Percentiles rank a stretch among this genome's conserved stretches.
These are phyloP conservation scores for Aspergillus tamarii DNA, from an alignment of 2,329 filamentous ascomycete genomes.

Conservation along the genomic window DNA sequence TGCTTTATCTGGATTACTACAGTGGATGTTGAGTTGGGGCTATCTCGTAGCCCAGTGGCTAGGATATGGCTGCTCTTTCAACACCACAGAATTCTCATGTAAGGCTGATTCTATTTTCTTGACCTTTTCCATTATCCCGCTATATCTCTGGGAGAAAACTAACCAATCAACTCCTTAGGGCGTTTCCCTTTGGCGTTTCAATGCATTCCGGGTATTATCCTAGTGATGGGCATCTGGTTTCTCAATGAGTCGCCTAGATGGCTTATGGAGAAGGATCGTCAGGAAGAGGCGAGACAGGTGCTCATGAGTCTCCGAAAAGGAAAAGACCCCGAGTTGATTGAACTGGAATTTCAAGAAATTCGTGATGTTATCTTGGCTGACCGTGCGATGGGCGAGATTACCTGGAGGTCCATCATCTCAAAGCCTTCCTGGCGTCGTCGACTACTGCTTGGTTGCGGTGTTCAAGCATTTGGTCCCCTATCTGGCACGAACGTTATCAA, in stretches of 20 bases:
- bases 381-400: constrained; percentile 36
- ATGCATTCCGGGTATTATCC: constrained; percentile 40
- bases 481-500: constrained; percentile 54
- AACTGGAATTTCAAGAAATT: constrained; percentile 47
- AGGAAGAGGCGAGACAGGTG: constrained; percentile 24
- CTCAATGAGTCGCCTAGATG: constrained; percentile 34
- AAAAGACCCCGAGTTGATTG: constrained; percentile 30
- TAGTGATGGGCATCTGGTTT: constrained; percentile 34
- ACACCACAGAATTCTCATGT: constrained; percentile 17
- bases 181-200: constrained; percentile 49
- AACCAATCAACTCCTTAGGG: constrained; percentile 15
- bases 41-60: constrained; percentile 45
- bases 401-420: constrained; percentile 44
- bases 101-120: background rate
- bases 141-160: background rate
- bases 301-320: constrained; percentile 23
- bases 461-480: constrained; percentile 52
- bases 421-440: constrained; percentile 50
- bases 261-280: constrained; percentile 30
- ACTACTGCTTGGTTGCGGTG: constrained; percentile 49
- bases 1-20: constrained; percentile 32
- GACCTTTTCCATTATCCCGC: background rate
- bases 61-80: constrained; percentile 39
- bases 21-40: constrained; percentile 44
- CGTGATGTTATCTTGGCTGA: constrained; percentile 42